Conservation (phyloP, 1,284 basidiomycete genomes). For the Ustilago hordei region DNA sequence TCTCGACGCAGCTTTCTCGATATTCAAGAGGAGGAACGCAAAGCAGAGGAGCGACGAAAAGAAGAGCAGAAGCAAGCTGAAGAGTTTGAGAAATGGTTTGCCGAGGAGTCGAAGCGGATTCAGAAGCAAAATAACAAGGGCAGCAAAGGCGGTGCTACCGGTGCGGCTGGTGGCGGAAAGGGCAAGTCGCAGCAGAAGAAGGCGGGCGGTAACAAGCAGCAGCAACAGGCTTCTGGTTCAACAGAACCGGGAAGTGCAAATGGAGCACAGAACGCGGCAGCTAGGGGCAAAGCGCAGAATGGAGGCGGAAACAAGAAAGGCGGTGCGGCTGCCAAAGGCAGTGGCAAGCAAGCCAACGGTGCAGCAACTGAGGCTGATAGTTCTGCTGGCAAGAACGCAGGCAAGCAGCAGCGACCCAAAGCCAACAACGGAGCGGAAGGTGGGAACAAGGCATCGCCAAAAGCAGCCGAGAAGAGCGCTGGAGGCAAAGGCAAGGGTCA, state of each 20-base stretch:
- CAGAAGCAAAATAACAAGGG: slow-evolving; percentile 47
- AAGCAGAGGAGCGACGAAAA: slow-evolving; percentile 50
- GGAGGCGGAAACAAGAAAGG: slow-evolving; percentile 27
- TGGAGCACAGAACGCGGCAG: slow-evolving; percentile 6
- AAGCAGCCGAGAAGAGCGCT: slow-evolving; percentile 7
- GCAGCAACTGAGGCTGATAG: neutral
- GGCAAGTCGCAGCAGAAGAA: slow-evolving; percentile 35
- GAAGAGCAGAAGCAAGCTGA: slow-evolving; percentile 58
- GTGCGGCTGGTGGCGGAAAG: slow-evolving; percentile 18
- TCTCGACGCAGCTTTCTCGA: slow-evolving; percentile 59
- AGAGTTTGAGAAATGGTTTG: slow-evolving; percentile 68
- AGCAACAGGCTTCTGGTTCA: slow-evolving; percentile 11
- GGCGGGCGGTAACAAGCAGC: slow-evolving; percentile 19
- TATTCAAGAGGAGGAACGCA: slow-evolving; percentile 61
- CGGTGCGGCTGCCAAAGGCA: neutral
- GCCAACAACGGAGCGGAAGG: slow-evolving; percentile 2
- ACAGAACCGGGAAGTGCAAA: slow-evolving; percentile 10
- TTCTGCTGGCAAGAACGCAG: neutral
- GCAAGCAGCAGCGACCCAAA: slow-evolving; percentile 2
- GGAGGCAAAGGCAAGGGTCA: slow-evolving; percentile 10
- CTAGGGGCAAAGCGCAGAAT: slow-evolving; percentile 22
- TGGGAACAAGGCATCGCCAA: slow-evolving; percentile 13
- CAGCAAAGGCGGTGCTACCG: slow-evolving; percentile 5
- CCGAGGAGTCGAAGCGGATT: slow-evolving; percentile 63
- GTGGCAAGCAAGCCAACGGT: slow-evolving; percentile 24